These are phyloP conservation scores for Pseudozyma sp. DNA, from an alignment of 1,284 basidiomycete species.

Conservation along the genomic window DNA sequence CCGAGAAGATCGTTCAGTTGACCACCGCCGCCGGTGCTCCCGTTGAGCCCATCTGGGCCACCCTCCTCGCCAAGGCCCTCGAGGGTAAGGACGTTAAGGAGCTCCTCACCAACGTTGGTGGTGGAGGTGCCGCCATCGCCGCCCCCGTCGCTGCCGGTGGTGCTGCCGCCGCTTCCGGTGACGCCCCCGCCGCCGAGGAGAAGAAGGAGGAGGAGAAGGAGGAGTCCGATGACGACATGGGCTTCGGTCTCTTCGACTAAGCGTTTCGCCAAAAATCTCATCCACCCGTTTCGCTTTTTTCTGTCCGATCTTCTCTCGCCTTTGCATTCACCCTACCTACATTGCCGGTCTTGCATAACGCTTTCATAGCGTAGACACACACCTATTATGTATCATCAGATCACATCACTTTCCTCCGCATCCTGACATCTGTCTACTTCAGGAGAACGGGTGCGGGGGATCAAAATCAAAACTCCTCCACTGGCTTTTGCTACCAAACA, in stretches of 20 bases:
- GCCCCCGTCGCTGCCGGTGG: constrained; percentile 74
- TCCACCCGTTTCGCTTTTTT: background rate
- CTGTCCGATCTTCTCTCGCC: background rate
- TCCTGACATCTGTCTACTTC: background rate
- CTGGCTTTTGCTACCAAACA: constrained; percentile 13
- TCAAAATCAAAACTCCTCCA: constrained; percentile 2
- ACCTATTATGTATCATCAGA: constrained; percentile 37
- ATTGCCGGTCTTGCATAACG: background rate
- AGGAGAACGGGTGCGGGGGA: background rate
- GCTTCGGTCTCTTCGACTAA: constrained; percentile 87
- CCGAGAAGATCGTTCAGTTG: constrained; percentile 89
- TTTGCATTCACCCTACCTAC: background rate
- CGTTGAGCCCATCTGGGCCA: constrained; percentile 96
- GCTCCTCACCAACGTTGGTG: constrained; percentile 89
- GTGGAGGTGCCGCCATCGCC: constrained; percentile 75
- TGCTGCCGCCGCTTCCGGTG: constrained; percentile 75
- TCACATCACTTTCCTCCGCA: constrained; percentile 5
- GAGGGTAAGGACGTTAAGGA: constrained; percentile 98
- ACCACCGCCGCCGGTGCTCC: constrained; percentile 86
- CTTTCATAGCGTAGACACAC: background rate
- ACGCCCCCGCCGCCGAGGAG: constrained; percentile 84
- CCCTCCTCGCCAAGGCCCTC: constrained; percentile 94
- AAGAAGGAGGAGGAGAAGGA: constrained; percentile 71
- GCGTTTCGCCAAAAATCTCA: constrained; percentile 28
- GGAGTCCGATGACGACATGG: constrained; percentile 71